Conservation (phyloP, 257 asterid genomes). For the Prunella vulgaris region DNA sequence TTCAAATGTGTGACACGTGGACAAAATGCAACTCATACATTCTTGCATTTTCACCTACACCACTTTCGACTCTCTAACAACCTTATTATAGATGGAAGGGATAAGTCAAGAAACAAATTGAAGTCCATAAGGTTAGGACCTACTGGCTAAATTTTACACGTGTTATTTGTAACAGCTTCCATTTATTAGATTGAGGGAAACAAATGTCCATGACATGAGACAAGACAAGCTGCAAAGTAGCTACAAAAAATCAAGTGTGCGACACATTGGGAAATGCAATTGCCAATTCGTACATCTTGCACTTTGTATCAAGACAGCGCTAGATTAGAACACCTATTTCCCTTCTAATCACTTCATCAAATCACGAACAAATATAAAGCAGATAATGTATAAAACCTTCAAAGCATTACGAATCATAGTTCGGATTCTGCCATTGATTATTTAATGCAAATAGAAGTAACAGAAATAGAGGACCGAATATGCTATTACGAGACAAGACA, state of each 20-base stretch:
- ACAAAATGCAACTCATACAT: neutral
- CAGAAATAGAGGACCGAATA: neutral
- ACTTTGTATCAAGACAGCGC: neutral
- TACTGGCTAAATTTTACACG: neutral
- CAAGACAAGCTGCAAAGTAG: slow-evolving; percentile 8
- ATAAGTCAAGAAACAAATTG: neutral
- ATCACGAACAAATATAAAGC: neutral
- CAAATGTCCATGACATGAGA: too few species aligned
- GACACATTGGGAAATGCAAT: slow-evolving; percentile 2
- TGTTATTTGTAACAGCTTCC: neutral
- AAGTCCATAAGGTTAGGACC: neutral
- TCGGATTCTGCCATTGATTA: neutral
- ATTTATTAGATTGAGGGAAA: neutral
- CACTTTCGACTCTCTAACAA: slow-evolving; percentile 2
- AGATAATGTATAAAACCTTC: neutral
- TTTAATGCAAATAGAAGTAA: slow-evolving; percentile 13
- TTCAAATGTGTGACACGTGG: slow-evolving; percentile 9
- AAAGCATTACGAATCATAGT: neutral
- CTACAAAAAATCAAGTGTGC: slow-evolving; percentile 8
- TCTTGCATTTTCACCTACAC: neutral
- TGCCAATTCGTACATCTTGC: neutral
- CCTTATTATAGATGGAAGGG: neutral
- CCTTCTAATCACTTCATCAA: neutral
- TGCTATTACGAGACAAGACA: neutral
- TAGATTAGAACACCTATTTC: neutral